These are phyloP conservation scores for Hirschfeldia incana DNA, from an alignment of 345 rosid species.

Conservation along the genomic window DNA sequence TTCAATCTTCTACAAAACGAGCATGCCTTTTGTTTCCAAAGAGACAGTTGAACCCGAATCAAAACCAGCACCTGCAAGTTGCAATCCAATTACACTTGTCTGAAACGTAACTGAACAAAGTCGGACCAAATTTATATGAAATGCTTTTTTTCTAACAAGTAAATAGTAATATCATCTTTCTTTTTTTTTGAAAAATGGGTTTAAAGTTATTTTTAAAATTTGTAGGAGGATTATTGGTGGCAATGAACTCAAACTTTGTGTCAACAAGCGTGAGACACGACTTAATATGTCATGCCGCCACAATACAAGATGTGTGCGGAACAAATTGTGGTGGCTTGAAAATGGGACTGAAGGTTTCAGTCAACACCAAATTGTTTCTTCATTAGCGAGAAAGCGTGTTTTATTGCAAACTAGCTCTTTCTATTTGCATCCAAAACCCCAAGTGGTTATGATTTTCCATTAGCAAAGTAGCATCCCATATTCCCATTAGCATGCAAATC, in stretches of 20 bases:
- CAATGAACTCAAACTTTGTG: background rate
- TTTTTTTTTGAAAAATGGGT: no score
- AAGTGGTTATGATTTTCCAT: no score
- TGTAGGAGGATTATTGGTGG: background rate
- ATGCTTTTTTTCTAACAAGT: background rate
- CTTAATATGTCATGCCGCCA: background rate
- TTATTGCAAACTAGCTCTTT: no score
- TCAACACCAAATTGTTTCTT: no score
- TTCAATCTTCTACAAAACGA: conserved; percentile 30
- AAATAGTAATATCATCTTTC: background rate
- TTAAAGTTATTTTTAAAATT: no score
- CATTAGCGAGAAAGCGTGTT: no score
- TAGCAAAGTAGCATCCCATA: no score
- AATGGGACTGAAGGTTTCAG: background rate
- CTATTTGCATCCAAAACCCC: no score
- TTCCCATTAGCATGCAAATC: no score
- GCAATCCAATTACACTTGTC: conserved; percentile 5
- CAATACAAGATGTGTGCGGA: background rate
- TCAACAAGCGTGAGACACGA: background rate
- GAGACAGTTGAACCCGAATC: background rate
- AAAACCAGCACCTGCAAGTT: background rate
- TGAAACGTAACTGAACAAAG: background rate
- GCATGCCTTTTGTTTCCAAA: background rate
- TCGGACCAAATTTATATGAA: background rate
- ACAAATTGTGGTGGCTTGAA: background rate